Conservation (phyloP, 2,329 filamentous ascomycete genomes). For the Penicillium palitans region DNA sequence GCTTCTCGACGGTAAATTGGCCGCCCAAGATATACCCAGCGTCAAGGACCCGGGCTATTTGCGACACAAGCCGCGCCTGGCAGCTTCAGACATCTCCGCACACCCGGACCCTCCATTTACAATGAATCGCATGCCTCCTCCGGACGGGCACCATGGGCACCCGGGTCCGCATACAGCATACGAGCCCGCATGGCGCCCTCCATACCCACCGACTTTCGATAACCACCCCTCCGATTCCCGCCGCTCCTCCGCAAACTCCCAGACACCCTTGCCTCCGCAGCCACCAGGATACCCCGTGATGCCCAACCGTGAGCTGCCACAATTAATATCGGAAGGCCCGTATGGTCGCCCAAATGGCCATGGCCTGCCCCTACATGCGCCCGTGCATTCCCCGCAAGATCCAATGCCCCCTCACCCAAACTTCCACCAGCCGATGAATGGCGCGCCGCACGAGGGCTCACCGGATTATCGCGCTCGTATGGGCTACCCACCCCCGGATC, state of each 20-base stretch:
- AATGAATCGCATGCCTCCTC: constrained; percentile 36
- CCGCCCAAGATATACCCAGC: background rate
- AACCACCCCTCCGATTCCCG: constrained; percentile 32
- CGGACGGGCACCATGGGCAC: constrained; percentile 32
- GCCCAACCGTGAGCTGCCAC: constrained; percentile 37
- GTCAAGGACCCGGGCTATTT: background rate
- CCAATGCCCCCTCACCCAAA: constrained; percentile 25
- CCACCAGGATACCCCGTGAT: constrained; percentile 30
- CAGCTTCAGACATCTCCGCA: background rate
- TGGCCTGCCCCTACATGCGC: constrained; percentile 34
- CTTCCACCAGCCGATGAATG: constrained; percentile 37
- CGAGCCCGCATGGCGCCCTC: constrained; percentile 34
- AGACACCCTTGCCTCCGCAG: constrained; percentile 30
- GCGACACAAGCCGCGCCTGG: constrained; percentile 1
- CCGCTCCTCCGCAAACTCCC: constrained; percentile 31
- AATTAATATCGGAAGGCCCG: constrained; percentile 35
- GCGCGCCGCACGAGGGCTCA: constrained; percentile 33
- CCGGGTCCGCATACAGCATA: constrained; percentile 31
- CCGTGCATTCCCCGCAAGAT: constrained; percentile 32
- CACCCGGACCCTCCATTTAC: background rate
- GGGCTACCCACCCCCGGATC: constrained; percentile 34
- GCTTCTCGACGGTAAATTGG: background rate
- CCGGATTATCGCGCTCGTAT: constrained; percentile 38
- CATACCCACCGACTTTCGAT: constrained; percentile 33
- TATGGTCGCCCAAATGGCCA: constrained; percentile 35